Base-by-base conservation (phyloP, 2,329 filamentous ascomycete genomes). In the Pseudocercospora eumusae region DNA sequence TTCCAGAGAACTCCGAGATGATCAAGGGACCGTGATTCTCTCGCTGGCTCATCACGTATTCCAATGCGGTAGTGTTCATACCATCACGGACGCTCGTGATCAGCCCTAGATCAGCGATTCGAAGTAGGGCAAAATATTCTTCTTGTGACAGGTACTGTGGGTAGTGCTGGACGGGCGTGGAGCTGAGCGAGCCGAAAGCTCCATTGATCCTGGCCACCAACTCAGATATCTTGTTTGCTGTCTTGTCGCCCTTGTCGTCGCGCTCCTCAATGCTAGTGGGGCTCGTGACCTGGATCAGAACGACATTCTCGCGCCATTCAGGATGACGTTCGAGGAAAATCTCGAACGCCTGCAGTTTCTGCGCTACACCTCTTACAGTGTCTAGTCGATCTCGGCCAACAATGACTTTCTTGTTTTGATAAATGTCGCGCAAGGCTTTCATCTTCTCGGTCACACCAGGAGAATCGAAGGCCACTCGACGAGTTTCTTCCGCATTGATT, bases 61-160 rank as follows among this genome's bases (percentile, higher is more conserved):
- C 95, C 69, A 98, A 81, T 74, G 92, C 96, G 20, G 93, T 96
- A 0, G 93, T 97, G 80, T 97, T 98, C 93, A 98, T 97, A 62
- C 93, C 93, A 75, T 98, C 95, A 63, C 93, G 87, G 21, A 98
- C 93, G 69, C 92, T 96, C 6, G 95, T 97, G 76, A 98, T 97
- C 56, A 98, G 82, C 3, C 92, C 93, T 68, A 97, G 91, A 75
- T 98, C 92, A 33, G 90, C 93, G 2, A 92, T 87, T 23, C 93
- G 88, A 57, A 98, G 84, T n/a, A 98, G 84, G 3, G 93, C 93
- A 76, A 96, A 96, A 76, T 98, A 98, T 77, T 98, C 93, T 70
- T 92, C 89, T 68, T 89, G 89, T 53, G 87, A 88, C 50, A 98
- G 84, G 75, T 97, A 97, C 75, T 97, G 93, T 7, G 93, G 92